phyloP scores from a whole-genome alignment of 1,284 basidiomycete genomes.

The Coniferiporia sulphurascens region DNA sequence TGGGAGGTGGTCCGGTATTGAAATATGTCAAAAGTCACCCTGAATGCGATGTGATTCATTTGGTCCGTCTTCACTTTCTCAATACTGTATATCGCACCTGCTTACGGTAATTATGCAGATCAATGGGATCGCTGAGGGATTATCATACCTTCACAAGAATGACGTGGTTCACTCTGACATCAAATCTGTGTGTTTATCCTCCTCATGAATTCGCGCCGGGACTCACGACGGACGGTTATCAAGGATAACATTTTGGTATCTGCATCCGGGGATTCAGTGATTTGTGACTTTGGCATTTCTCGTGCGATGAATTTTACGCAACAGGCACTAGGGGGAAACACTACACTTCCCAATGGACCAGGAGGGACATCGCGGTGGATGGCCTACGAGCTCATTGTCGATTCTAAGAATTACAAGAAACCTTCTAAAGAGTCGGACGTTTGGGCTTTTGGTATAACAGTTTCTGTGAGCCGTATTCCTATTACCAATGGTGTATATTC shows the following conservation, averaged over 20 bases:
- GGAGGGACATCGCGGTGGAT: background rate
- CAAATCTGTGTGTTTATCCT: slow-evolving; percentile 3
- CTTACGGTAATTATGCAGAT: background rate
- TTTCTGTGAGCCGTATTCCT: background rate
- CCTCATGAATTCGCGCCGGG: background rate
- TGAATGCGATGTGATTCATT: background rate
- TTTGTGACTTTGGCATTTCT: background rate
- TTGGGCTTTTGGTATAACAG: background rate
- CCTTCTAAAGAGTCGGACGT: too few species aligned
- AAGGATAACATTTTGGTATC: slow-evolving; percentile 14
- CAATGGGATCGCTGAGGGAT: slow-evolving; percentile 3
- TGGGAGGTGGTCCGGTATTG: slow-evolving; percentile 6
- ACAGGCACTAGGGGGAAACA: background rate
- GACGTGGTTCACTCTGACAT: slow-evolving; percentile 8
- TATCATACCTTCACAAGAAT: slow-evolving; percentile 3
- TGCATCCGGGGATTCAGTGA: background rate
- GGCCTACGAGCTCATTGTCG: too few species aligned
- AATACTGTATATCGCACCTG: background rate
- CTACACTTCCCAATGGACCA: background rate
- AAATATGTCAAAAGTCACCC: background rate
- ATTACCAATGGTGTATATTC: too few species aligned
- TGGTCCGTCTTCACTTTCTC: background rate
- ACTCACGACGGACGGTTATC: background rate
- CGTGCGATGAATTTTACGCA: background rate
- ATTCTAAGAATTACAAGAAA: too few species aligned